phyloP scores from a whole-genome alignment of 331 rosid species.

The Prunus yedoensis region DNA sequence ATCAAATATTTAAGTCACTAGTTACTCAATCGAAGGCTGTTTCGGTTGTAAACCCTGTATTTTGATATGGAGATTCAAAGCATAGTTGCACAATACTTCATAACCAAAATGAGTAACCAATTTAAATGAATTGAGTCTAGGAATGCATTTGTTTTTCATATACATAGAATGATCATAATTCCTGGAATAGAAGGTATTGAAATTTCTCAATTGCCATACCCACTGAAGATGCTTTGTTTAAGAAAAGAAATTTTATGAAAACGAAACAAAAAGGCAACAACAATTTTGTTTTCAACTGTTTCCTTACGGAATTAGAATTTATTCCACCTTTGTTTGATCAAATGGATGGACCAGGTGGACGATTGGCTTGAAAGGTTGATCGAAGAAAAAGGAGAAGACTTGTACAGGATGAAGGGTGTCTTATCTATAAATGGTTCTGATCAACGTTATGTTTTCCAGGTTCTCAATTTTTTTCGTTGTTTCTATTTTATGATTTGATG shows the following conservation, averaged over 20 bases:
- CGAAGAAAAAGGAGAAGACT: conserved; percentile 91
- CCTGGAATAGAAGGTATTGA: neutral
- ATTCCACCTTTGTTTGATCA: neutral
- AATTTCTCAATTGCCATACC: neutral
- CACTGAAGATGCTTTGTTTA: neutral
- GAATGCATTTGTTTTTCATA: neutral
- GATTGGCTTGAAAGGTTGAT: conserved; percentile 91
- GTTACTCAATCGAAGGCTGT: neutral
- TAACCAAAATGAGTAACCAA: neutral
- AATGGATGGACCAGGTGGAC: conserved; percentile 49
- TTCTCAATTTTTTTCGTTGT: conserved; percentile 21
- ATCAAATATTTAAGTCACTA: neutral
- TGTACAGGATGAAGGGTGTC: conserved; percentile 91
- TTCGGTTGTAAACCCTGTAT: neutral
- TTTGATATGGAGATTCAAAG: too few relatives aligned
- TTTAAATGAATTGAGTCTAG: neutral
- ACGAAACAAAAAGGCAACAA: too few relatives aligned
- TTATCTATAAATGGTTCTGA: conserved; percentile 65
- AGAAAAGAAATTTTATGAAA: neutral
- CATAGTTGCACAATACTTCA: neutral
- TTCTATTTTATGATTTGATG: neutral
- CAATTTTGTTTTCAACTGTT: neutral
- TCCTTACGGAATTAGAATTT: neutral
- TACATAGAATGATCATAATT: neutral
- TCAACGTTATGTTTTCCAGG: conserved; percentile 86